A percentile compares a stretch with the other conserved stretches of the same genome.
Conservation (phyloP, 2,329 filamentous ascomycete species). For the Apiospora sp. region DNA sequence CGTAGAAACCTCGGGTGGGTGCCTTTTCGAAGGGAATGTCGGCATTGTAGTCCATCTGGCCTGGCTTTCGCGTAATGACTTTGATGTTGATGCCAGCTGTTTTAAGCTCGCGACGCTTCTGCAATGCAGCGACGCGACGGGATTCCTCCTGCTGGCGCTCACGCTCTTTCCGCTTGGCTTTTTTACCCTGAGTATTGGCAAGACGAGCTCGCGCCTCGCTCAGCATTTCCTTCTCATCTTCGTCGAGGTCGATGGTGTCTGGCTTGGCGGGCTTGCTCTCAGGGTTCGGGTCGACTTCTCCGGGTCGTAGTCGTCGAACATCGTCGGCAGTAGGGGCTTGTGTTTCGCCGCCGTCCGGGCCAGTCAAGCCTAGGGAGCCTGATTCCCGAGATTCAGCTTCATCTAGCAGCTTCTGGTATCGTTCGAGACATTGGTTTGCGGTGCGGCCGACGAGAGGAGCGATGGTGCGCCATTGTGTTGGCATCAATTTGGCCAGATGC, state of each 20-base stretch:
- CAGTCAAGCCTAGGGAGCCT: slow-evolving; percentile 81
- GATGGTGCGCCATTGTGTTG: slow-evolving; percentile 98
- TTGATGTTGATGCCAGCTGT: slow-evolving; percentile 99
- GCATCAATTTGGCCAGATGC: slow-evolving; percentile 97
- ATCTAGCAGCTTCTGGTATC: slow-evolving; percentile 95
- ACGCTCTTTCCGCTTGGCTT: slow-evolving; percentile 96
- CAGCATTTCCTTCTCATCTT: slow-evolving; percentile 99
- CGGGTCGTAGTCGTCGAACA: slow-evolving; percentile 85
- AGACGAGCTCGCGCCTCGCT: slow-evolving; percentile 95
- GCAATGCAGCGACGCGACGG: slow-evolving; percentile 84
- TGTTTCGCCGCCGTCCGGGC: slow-evolving; percentile 86
- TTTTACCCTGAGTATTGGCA: slow-evolving; percentile 98
- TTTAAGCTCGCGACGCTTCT: slow-evolving; percentile 96
- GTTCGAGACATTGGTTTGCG: slow-evolving; percentile 94
- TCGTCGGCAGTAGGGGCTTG: slow-evolving; percentile 91
- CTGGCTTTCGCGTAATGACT: slow-evolving; percentile 87
- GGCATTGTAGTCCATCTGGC: slow-evolving; percentile 99
- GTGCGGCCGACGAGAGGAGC: slow-evolving; percentile 96
- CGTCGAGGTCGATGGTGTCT: slow-evolving; percentile 97
- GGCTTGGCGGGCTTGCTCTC: slow-evolving; percentile 95
- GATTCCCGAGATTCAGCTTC: slow-evolving; percentile 92
- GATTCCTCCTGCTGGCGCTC: slow-evolving; percentile 97
- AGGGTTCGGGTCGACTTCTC: slow-evolving; percentile 95
- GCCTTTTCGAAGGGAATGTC: slow-evolving; percentile 98
- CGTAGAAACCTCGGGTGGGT: slow-evolving; percentile 88